Conservation (phyloP, 1,284 basidiomycete genomes). For the Irpex sp. region DNA sequence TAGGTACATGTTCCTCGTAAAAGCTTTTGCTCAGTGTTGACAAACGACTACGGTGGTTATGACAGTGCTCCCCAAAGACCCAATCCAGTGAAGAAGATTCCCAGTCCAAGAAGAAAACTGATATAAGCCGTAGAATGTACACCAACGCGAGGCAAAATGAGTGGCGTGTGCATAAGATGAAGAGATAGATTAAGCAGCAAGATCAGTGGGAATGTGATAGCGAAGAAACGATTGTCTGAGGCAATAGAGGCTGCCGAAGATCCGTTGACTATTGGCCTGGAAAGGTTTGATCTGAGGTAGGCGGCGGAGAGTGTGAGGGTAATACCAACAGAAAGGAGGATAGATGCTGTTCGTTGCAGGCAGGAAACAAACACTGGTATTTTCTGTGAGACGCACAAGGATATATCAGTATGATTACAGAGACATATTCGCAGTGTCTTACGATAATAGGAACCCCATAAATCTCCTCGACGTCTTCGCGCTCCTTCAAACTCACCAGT, state of each 20-base stretch:
- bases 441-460: constrained; percentile 75
- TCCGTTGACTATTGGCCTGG: constrained; percentile 7
- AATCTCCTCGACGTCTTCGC: constrained; percentile 72
- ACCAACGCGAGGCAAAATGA: constrained; percentile 61
- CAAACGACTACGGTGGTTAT: constrained; percentile 26
- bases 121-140: constrained; percentile 70
- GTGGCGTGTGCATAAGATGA: constrained; percentile 55
- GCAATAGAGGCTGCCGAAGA: constrained; percentile 9
- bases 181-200: constrained; percentile 48
- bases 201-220: constrained; percentile 45
- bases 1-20: no score
- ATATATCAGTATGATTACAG: not conserved
- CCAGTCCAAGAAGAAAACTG: constrained; percentile 57
- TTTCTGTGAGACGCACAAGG: constrained; percentile 42
- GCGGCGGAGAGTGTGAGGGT: constrained; percentile 61
- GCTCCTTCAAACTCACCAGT: constrained; percentile 53
- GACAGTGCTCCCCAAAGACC: constrained; percentile 62
- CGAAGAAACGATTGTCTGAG: constrained; percentile 32
- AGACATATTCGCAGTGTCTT: constrained; percentile 23
- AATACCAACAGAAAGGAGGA: constrained; percentile 64
- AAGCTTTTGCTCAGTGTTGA: no score
- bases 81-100: constrained; percentile 63
- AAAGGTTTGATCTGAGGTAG: constrained; percentile 46
- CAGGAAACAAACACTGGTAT: constrained; percentile 75
- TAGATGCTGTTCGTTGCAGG: constrained; percentile 68